Evolutionary conservation across 257 asterid genomes (phyloP).

Genomic region (Solanum etuberosum): DNA sequence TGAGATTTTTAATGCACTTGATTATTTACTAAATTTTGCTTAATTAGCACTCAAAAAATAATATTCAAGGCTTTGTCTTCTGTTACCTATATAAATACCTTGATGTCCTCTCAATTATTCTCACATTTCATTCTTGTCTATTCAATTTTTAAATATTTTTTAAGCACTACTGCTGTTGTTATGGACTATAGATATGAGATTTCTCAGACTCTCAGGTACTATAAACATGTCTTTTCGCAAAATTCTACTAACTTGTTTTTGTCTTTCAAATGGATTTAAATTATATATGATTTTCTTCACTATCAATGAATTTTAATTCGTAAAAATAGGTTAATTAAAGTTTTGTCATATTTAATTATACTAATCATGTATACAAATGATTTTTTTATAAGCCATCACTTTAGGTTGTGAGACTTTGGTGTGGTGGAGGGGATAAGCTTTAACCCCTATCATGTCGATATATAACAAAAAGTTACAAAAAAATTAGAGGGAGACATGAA

Average conservation of each 20-base stretch:
- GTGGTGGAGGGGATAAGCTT: no score
- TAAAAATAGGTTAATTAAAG: not conserved
- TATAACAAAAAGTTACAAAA: not conserved
- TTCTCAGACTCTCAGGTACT: conserved; percentile 38
- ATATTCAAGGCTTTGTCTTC: not conserved
- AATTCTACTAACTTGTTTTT: not conserved
- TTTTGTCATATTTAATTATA: no score
- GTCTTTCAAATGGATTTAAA: not conserved
- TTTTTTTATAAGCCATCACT: not conserved
- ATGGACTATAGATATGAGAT: conserved; percentile 54
- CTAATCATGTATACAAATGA: not conserved
- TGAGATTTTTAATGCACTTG: not conserved
- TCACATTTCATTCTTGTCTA: not conserved
- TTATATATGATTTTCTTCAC: not conserved
- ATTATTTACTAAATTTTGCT: not conserved
- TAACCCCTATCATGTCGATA: not conserved
- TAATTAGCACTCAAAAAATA: not conserved
- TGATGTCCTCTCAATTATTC: conserved; percentile 1
- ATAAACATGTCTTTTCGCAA: not conserved
- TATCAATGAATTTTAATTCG: not conserved
- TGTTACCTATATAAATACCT: conserved; percentile 34
- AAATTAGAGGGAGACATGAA: no score
- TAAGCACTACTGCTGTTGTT: not conserved
- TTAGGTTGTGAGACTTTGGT: no score
- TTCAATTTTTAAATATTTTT: not conserved